Percentiles rank a stretch among this genome's conserved stretches.
Conservation (phyloP, 192 early-diverging fungal genomes). For the Nowakowskiella sp. region DNA sequence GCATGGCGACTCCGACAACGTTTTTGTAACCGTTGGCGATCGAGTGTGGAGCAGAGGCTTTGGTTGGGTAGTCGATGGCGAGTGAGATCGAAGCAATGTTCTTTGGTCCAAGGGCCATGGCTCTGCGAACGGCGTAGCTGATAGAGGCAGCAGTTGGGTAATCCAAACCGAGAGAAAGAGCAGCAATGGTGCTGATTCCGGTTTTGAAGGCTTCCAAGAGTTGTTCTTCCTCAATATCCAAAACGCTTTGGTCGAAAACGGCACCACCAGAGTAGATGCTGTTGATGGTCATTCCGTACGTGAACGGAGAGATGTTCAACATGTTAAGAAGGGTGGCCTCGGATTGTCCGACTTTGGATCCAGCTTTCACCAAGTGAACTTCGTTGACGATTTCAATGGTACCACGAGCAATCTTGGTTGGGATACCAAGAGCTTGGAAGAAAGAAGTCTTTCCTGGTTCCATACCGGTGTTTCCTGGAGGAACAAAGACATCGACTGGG, state of each 20-base stretch:
- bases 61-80: conserved; percentile 46
- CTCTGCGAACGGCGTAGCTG: not conserved
- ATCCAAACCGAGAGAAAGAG: conserved; percentile 53
- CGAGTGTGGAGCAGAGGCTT: conserved; percentile 84
- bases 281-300: conserved; percentile 92
- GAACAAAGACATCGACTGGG: conserved; percentile 87
- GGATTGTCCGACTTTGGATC: conserved; percentile 92
- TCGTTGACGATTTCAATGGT: conserved; percentile 99
- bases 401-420: conserved; percentile 99
- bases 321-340: conserved; percentile 98
- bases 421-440: conserved; percentile 99
- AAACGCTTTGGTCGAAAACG: conserved; percentile 75
- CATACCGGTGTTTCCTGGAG: conserved; percentile 99
- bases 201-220: conserved; percentile 72
- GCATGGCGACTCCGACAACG: conserved; percentile 80
- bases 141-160: conserved; percentile 3
- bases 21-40: conserved; percentile 98
- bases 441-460: conserved; percentile 99
- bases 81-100: conserved; percentile 74
- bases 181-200: conserved; percentile 92
- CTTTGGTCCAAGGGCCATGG: conserved; percentile 42
- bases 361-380: conserved; percentile 83
- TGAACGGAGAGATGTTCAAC: conserved; percentile 99
- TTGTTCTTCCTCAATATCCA: conserved; percentile 91
- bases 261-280: conserved; percentile 91